phyloP scores from a whole-genome alignment of 1,284 basidiomycete genomes.

The Tylopilus orsonianus region DNA sequence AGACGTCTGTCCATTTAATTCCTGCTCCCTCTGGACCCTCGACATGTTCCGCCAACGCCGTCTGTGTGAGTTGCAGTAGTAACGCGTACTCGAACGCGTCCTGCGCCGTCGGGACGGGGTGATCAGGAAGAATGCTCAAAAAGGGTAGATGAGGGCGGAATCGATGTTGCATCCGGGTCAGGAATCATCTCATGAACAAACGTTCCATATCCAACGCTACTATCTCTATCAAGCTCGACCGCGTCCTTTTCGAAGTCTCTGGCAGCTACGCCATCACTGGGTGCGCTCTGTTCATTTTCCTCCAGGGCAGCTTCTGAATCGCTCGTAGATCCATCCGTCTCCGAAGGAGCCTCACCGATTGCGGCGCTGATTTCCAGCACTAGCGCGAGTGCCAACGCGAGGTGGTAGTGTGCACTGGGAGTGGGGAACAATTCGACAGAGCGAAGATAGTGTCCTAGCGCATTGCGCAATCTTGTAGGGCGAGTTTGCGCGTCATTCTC shows the following conservation, averaged over 20 bases:
- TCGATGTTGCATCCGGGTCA: slow-evolving; percentile 32
- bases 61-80: slow-evolving; percentile 86
- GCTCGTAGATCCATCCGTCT: slow-evolving; percentile 18
- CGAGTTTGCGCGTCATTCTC: slow-evolving; percentile 69
- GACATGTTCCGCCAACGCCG: slow-evolving; percentile 79
- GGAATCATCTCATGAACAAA: slow-evolving; percentile 35
- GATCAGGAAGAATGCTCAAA: slow-evolving; percentile 55
- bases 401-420: slow-evolving; percentile 73
- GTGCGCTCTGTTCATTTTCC: slow-evolving; percentile 5
- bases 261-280: not conserved
- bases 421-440: slow-evolving; percentile 58
- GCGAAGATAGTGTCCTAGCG: slow-evolving; percentile 56
- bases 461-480: slow-evolving; percentile 54
- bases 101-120: slow-evolving; percentile 50
- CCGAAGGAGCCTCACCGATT: slow-evolving; percentile 40
- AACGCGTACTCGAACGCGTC: slow-evolving; percentile 79
- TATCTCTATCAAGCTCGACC: slow-evolving; percentile 1
- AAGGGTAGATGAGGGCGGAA: slow-evolving; percentile 51
- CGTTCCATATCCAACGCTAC: slow-evolving; percentile 1
- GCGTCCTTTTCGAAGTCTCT: slow-evolving; percentile 14
- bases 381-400: slow-evolving; percentile 75
- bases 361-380: slow-evolving; percentile 73
- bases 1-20: slow-evolving; percentile 83
- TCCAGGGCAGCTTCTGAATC: slow-evolving; percentile 22
- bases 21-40: slow-evolving; percentile 88